Base-by-base conservation (phyloP, 257 asterid species). In the Henckelia pumila region DNA sequence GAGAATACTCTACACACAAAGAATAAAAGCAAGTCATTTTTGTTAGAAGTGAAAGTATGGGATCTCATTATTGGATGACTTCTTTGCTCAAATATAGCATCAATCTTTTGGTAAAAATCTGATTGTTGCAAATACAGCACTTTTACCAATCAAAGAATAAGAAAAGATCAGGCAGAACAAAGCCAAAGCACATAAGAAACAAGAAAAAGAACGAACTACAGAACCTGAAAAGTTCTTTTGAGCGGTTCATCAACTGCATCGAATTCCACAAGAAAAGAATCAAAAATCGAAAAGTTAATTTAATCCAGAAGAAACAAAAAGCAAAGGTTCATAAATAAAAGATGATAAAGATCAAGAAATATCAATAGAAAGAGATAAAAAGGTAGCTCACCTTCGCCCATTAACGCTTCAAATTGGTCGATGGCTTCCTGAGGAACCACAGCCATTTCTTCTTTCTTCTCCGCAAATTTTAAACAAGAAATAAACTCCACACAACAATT, bases 351-450 rank as follows among this genome's bases (percentile, higher is more conserved):
- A 67, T 56, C 58, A 62, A 47, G 44, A 62, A 53, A 8, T 59
- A 74, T 25, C 19, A 47, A 5, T 21, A 50, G 55, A 22, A 62
- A 73, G 66, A 63, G 63, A 66, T 68, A 69, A 73, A 70, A 64
- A n/a, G 56, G 59, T n/a, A 80, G 56, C 78, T 65, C 25, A 88
- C 95, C 89, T 80, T 83, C 83, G 58, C 82, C 81, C 81, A 88
- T 83, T 29, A 85, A 66, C 13, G 77, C 83, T 71, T 76, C 81
- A 77, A 88, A 80, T n/a, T 81, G 92, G 29, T 47, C 28, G 64
- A 88, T 80, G 75, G 88, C 63, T 75, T 88, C 90, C 74, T 77
- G 83, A 8, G 92, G 85, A 83, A 82, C 82, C 85, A 81, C 84
- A 67, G 84, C 79, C 95, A 88, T 88, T 57, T 64, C 74, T 70